Conservation (phyloP, 257 asterid genomes). For the Haberlea rhodopensis region DNA sequence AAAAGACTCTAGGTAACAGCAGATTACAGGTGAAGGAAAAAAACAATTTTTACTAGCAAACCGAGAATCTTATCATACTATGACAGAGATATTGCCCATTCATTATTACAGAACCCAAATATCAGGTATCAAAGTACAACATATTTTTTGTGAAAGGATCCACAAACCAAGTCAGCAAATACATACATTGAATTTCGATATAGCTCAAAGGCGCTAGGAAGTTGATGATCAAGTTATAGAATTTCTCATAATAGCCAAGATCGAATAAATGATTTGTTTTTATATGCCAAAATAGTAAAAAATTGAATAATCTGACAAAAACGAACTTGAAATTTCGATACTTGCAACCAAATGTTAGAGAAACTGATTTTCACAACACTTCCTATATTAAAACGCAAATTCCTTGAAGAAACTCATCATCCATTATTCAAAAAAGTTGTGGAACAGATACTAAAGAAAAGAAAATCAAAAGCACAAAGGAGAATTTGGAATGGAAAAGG, state of each 20-base stretch:
- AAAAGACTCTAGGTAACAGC: neutral
- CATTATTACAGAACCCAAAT: constrained; percentile 1
- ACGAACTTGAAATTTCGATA: too few relatives aligned
- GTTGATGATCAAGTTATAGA: neutral
- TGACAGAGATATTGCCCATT: neutral
- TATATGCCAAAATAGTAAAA: neutral
- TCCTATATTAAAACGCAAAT: constrained; percentile 24
- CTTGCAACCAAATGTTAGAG: neutral
- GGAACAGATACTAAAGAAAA: constrained; percentile 22
- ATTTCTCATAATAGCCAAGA: constrained; percentile 9
- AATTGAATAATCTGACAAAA: neutral
- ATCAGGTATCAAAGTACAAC: constrained; percentile 5
- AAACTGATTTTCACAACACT: constrained; percentile 20
- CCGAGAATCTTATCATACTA: neutral
- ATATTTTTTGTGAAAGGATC: neutral
- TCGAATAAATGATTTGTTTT: neutral
- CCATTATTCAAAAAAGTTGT: constrained; percentile 21
- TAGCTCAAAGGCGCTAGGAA: neutral
- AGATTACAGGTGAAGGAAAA: too few relatives aligned
- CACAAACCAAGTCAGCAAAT: too few relatives aligned
- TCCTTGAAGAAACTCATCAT: constrained; percentile 25
- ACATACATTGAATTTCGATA: constrained; percentile 5
- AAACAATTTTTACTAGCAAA: neutral
- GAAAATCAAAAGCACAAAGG: constrained; percentile 21
- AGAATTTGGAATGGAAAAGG: constrained; percentile 24